phyloP scores from a whole-genome alignment of 2,329 filamentous ascomycete genomes.

The Alternaria sp. region DNA sequence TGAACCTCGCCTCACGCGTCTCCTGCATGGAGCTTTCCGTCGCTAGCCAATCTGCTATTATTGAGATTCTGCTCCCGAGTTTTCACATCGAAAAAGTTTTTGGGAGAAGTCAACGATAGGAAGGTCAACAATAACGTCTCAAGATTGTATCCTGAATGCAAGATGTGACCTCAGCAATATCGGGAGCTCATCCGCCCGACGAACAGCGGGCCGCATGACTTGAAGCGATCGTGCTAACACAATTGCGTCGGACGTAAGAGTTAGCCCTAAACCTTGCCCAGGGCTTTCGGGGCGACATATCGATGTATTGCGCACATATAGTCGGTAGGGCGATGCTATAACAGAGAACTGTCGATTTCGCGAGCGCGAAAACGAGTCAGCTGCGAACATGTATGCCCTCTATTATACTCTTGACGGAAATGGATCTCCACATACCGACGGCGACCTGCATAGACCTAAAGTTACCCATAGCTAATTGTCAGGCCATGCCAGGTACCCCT shows the following conservation, averaged over 20 bases:
- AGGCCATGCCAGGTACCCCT: conserved; percentile 19
- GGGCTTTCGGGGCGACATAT: neutral
- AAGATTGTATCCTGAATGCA: neutral
- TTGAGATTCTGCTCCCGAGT: neutral
- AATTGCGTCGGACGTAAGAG: conserved; percentile 8
- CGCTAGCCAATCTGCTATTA: neutral
- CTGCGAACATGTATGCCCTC: conserved; percentile 25
- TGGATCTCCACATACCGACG: conserved; percentile 20
- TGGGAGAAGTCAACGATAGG: neutral
- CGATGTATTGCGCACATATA: conserved; percentile 25
- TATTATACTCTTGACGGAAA: conserved; percentile 31
- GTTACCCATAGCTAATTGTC: conserved; percentile 1
- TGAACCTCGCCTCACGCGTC: conserved; percentile 5
- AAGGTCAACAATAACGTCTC: neutral
- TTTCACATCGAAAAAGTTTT: neutral
- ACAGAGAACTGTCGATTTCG: conserved; percentile 20
- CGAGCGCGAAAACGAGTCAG: conserved; percentile 27
- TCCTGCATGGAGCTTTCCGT: neutral
- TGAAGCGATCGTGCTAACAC: conserved; percentile 6
- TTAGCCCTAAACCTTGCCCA: conserved; percentile 6
- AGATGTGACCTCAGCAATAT: conserved; percentile 1
- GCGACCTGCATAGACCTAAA: conserved; percentile 7
- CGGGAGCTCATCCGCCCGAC: conserved; percentile 1
- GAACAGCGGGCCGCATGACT: conserved; percentile 2
- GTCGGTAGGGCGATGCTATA: conserved; percentile 27